These are phyloP conservation scores for Tulasnella sp. DNA, from an alignment of 768 basidiomycete genomes.

Conservation along the genomic window DNA sequence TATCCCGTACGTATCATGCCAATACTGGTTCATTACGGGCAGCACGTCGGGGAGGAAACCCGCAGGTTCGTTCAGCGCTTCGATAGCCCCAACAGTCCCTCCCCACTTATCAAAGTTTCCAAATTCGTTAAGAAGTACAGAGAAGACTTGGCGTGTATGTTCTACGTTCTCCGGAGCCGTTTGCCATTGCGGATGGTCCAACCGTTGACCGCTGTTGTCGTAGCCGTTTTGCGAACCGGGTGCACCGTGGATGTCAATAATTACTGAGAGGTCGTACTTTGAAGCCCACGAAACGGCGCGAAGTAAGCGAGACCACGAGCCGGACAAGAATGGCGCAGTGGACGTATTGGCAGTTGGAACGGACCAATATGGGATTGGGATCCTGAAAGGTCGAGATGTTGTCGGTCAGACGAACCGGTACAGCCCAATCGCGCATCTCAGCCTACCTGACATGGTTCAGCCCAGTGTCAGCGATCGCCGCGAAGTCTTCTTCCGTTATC, in stretches of 20 bases:
- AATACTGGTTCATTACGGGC: conserved; percentile 59
- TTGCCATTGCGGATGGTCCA: conserved; percentile 70
- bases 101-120: conserved; percentile 44
- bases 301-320: conserved; percentile 70
- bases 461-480: conserved; percentile 64
- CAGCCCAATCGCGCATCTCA: background rate
- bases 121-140: conserved; percentile 64
- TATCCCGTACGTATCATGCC: conserved; percentile 62
- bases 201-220: conserved; percentile 77
- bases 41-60: conserved; percentile 55
- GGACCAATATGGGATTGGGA: conserved; percentile 79
- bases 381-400: conserved; percentile 47
- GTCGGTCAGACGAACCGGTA: background rate
- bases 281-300: conserved; percentile 69
- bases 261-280: conserved; percentile 72
- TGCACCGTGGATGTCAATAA: conserved; percentile 81
- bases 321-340: conserved; percentile 59
- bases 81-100: conserved; percentile 52
- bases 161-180: conserved; percentile 64
- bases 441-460: conserved; percentile 70
- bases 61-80: conserved; percentile 80
- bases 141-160: conserved; percentile 67
- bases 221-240: conserved; percentile 83
- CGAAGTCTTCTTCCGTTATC: conserved; percentile 73
- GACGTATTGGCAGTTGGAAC: conserved; percentile 66